phyloP scores from a whole-genome alignment of 2,329 filamentous ascomycete species.

The Fusarium luffae region DNA sequence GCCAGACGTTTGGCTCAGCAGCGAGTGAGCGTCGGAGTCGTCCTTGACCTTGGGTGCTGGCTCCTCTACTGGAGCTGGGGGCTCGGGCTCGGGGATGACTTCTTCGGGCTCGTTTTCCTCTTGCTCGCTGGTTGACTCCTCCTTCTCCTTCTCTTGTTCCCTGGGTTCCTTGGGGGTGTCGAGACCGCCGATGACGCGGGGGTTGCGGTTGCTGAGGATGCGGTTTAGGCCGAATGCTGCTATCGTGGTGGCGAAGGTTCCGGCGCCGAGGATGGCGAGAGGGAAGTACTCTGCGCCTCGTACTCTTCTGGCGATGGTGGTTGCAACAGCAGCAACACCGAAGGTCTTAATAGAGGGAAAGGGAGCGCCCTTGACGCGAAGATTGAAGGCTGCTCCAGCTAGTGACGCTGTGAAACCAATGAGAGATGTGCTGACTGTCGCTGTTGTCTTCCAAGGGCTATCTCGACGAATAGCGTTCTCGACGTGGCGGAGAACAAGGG shows the following conservation, averaged over 20 bases:
- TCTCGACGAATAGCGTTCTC: conserved; percentile 24
- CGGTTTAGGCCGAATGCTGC: conserved; percentile 25
- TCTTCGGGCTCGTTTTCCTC: conserved; percentile 33
- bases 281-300: conserved; percentile 25
- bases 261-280: conserved; percentile 25
- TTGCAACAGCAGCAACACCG: conserved; percentile 6
- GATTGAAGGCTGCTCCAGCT: conserved; percentile 19
- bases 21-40: conserved; percentile 13
- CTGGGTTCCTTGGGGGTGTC: conserved; percentile 27
- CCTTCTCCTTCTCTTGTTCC: conserved; percentile 16
- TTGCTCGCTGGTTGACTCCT: conserved; percentile 28
- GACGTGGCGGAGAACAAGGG: conserved; percentile 23
- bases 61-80: conserved; percentile 3
- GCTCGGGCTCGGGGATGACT: not conserved
- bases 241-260: conserved; percentile 25
- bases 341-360: conserved; percentile 25
- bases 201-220: conserved; percentile 22
- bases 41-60: conserved; percentile 11
- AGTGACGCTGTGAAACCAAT: conserved; percentile 30
- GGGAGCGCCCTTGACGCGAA: conserved; percentile 24
- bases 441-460: conserved; percentile 33
- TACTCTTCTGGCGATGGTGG: conserved; percentile 14
- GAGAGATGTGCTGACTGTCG: conserved; percentile 29
- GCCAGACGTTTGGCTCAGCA: conserved; percentile 16
- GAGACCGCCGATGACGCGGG: conserved; percentile 23